Base-by-base conservation (phyloP, 2,329 filamentous ascomycete species). In the Acrocalymma vagum region DNA sequence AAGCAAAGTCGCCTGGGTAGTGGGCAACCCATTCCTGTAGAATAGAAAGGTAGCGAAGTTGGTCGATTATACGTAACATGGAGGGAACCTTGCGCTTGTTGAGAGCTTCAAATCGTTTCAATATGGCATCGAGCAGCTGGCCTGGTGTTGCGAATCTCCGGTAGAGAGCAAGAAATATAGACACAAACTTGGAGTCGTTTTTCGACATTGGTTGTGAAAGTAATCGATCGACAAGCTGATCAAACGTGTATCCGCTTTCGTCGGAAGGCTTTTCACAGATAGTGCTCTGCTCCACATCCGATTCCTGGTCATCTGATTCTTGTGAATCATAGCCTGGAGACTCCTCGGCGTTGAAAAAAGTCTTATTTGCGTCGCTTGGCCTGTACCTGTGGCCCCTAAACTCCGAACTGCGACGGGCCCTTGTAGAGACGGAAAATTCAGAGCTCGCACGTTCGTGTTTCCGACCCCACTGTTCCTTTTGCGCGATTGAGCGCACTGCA, bases 1-100 rank as follows among this genome's bases (percentile, higher is more conserved):
- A 85, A 1, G 91, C 91, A 75, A 97, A 96, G 69, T 99, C 94
- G 11, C 91, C 93, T 0, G 94, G 92, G 68, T 97, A 97, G 28
- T 86, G 77, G 11, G 86, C 85, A 2, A 95, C 86, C 94, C 94
- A 99, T 65, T 89, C 88, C 5, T 90, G 89, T 43, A 97, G 76
- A 6, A 94, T 84, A 53, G 88, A 86, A 25, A 96, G 85, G 47
- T 93, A 88, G 35, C 92, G 84, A 38, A 96, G 78, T 65, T 96
- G 93, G 5, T 86, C 84, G 6, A 87, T 85, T 26, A 88, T 92
- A 56, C 87, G 90, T 38, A 85, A 85, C 28, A 96, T 80, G 49
- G 88, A 86, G 50, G 84, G 79, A 8, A 78, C 77, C 51, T 81
- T 84, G 45, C 88, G 85, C 28, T 84, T 82, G 58, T 84, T 83